Evolutionary conservation across 768 basidiomycete genomes (phyloP), one percentile per base, ranked within the genome.

Genomic region (Phanerodontia chrysosporium): DNA sequence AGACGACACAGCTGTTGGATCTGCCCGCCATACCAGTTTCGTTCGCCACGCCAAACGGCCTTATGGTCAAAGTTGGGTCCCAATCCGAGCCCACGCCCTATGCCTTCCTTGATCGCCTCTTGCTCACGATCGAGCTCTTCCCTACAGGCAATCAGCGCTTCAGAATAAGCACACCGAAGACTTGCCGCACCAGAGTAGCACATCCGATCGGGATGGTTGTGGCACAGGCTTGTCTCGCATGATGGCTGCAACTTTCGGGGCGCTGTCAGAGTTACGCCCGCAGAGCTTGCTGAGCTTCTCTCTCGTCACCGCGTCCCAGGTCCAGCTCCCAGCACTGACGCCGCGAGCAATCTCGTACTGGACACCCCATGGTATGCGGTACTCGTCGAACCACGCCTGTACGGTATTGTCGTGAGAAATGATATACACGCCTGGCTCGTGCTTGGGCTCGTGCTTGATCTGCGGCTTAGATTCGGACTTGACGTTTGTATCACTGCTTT

Each of bases 1-100:
- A 71, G 68, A 2, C 75, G 72, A 3, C 75, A 80, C 6, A 80
- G 64, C 60, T 86, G 87, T 58, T 89, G 86, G 2, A 91, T 79
- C 22, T 74, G 78, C 1, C 90, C 89, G 0, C 89, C 89, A 53
- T 85, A 83, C 87, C 89, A 92, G 49, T 79, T 67, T 0, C 71
- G 64, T 4, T 58, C 55, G 21, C 71, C 77, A 24, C 77, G 58
- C 78, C 80, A 87, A 0, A 67, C 64, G 9, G 86, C 85, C 75
- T 77, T 78, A 2, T n/a, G n/a, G n/a, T n/a, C n/a, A n/a, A n/a
- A n/a, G n/a, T n/a, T n/a, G n/a, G n/a, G n/a, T n/a, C n/a, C n/a
- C n/a, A 86, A 74, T 0, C 89, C 89, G 0, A 90, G 69, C 1
- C 86, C 86, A 2, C 87, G 84, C 24, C 67, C 74, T 12, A 63